Percentiles rank a stretch among this genome's conserved stretches.
These are phyloP conservation scores for Paxillus rubicundulus DNA, from an alignment of 768 basidiomycete species.

Conservation along the genomic window DNA sequence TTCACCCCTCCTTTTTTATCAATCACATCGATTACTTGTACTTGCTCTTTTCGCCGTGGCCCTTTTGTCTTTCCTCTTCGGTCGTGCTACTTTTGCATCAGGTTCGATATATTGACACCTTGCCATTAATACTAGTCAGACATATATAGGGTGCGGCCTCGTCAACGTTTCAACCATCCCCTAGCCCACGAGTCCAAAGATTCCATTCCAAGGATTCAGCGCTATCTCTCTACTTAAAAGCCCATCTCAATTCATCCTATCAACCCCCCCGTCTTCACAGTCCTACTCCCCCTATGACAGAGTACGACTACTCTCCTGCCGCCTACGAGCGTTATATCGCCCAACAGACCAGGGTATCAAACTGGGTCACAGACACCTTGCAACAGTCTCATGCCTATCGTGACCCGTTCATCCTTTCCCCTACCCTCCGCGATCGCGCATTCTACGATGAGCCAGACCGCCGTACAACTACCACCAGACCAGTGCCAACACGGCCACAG, in stretches of 20 bases:
- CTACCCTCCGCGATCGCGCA: constrained; percentile 28
- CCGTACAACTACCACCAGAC: neutral
- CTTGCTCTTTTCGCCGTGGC: constrained; percentile 3
- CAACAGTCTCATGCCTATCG: constrained; percentile 26
- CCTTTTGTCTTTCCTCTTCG: neutral
- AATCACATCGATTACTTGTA: constrained; percentile 8
- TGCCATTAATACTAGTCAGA: neutral
- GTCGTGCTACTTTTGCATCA: neutral
- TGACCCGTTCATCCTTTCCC: constrained; percentile 30
- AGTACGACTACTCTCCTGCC: constrained; percentile 61
- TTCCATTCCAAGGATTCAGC: constrained; percentile 3
- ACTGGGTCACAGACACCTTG: constrained; percentile 49
- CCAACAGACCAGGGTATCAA: constrained; percentile 47
- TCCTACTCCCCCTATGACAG: constrained; percentile 42
- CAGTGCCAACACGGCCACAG: constrained; percentile 5
- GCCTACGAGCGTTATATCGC: constrained; percentile 46
- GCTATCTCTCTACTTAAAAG: too few relatives aligned
- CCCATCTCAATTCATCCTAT: neutral
- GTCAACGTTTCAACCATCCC: neutral
- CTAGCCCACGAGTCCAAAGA: neutral
- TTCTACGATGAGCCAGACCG: constrained; percentile 23
- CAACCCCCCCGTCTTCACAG: constrained; percentile 4
- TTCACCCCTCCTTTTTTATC: constrained; percentile 4
- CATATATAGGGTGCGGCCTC: neutral
- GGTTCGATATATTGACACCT: too few relatives aligned